Conservation (phyloP, 352 stramenopile genomes). For the Phytophthora cactorum region DNA sequence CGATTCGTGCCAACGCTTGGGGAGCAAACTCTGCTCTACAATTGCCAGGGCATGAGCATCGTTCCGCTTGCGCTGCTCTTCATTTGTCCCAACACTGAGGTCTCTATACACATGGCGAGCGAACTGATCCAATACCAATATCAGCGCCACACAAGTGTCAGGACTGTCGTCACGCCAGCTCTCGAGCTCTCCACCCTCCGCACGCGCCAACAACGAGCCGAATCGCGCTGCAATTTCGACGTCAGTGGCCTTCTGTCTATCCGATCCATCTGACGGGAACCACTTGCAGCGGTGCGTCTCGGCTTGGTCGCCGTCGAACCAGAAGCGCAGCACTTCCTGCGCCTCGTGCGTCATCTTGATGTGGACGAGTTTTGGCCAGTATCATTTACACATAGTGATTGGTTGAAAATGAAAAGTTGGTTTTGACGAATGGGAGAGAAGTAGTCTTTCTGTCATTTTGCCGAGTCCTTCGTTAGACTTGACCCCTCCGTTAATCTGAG, state of each 20-base stretch:
- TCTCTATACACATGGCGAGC: conserved; percentile 80
- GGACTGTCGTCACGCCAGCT: conserved; percentile 44
- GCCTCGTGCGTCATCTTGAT: conserved; percentile 24
- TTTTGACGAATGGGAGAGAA: conserved; percentile 10
- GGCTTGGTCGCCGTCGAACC: conserved; percentile 60
- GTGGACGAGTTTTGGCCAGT: conserved; percentile 25
- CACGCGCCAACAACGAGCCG: conserved; percentile 41
- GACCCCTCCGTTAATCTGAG: no score
- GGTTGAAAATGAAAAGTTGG: conserved; percentile 1
- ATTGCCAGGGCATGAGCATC: conserved; percentile 55
- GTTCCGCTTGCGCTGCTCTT: conserved; percentile 41
- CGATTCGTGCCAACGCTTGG: conserved; percentile 52
- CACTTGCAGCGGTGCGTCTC: conserved; percentile 68
- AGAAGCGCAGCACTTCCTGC: conserved; percentile 60
- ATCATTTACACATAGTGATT: conserved; percentile 3
- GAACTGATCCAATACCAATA: conserved; percentile 90
- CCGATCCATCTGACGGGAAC: conserved; percentile 62
- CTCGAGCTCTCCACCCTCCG: conserved; percentile 54
- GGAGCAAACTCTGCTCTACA: conserved; percentile 51
- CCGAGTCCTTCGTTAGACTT: not conserved
- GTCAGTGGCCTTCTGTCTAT: conserved; percentile 54
- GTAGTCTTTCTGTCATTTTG: not conserved
- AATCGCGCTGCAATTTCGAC: conserved; percentile 49
- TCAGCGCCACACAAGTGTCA: conserved; percentile 69
- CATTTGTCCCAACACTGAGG: conserved; percentile 23